Evolutionary conservation across 2,329 filamentous ascomycete species (phyloP), one percentile per base, ranked within the genome.

Genomic region (Cladophialophora carrionii): DNA sequence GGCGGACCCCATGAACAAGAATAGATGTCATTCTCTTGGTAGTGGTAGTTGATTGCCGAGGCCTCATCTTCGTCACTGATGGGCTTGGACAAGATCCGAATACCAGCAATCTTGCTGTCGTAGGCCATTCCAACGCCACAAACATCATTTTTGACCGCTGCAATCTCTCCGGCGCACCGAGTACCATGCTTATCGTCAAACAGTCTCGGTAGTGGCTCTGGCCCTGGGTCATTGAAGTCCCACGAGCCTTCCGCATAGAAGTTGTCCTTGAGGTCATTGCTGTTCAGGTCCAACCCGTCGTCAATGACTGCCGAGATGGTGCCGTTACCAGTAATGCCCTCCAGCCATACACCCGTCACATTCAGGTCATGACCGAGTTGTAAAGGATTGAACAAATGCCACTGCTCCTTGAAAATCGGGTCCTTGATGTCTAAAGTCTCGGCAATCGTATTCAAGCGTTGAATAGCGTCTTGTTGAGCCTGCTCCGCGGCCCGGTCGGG

Each of bases 1-100:
- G 92, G 91, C 8, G 95, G 95, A 0, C 95, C 95, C 95, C 95
- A 99, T 0, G 95, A 99, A 80, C 95, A 99, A 0, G 95, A 99
- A 79, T 97, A 99, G 65, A 99, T 98, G 66, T 97, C 87, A 75
- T 97, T 99, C 67, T 94, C 83, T 73, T 97, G 88, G 73, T 87
- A 95, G 68, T 90, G 90, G 80, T 94, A 98, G 78, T 96, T 97
- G 83, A 99, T 88, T 24, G 95, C 91, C 32, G 89, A 83, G 26
- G 95, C 93, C 78, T 99, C 95, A 73, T 99, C 95, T 31, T 90
- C 88, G 75, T 99, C 95, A 57, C 88, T 90, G 70, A 99, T 97
- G 56, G 91, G 82, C 74, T 92, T 94, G 64, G 91, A 96, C 6
- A 99, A 84, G 70, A 99, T 99, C 60, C 95, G 91, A 70, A 98